Evolutionary conservation across 306 rosid genomes (phyloP), one percentile per base, ranked within the genome.

Genomic region (Oemleria cerasiformis): DNA sequence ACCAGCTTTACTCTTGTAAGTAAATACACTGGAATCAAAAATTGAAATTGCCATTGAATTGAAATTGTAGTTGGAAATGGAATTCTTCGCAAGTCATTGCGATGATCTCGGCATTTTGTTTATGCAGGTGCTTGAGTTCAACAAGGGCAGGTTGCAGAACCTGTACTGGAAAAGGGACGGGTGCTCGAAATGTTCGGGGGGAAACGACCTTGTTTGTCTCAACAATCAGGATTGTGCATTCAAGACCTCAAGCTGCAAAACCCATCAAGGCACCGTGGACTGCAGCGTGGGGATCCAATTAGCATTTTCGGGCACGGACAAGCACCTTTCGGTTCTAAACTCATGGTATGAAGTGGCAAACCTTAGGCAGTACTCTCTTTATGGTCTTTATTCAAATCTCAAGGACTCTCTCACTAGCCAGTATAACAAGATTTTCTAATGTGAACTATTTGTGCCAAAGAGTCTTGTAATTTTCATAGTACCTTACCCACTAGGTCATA

Each of bases 321-420:
- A 90, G 63, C 92, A 93, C 78, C 96, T 90, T 57, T 75, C 84
- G 8, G 89, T 81, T 64, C 91, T 93, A 65, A 93, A 93, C 81
- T 93, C 98, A n/a, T 93, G 98, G 98, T 93, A 93, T 70, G 98
- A 93, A 83, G 97, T 90, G 61, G 78, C 83, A 73, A 93, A 86
- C 53, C 97, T 93, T 76, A 87, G 98, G 43, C 98, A 93, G 71
- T 90, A 90, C 74, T 93, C 98, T 8, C 97, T 93, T 65, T 87
- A 68, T 34, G 73, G 82, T 62, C 90, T 90, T 38, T 93, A 90
- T 79, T 90, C 96, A 7, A 88, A 93, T 83, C 84, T 93, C 72
- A 93, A 78, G 84, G 86, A 79, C 78, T 92, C 97, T 54, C 96
- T 92, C 67, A 79, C 92, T 57, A 75, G 90, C 77, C 97, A 92